phyloP scores from a whole-genome alignment of 441 rosid species.

The Adansonia rubrostipa region DNA sequence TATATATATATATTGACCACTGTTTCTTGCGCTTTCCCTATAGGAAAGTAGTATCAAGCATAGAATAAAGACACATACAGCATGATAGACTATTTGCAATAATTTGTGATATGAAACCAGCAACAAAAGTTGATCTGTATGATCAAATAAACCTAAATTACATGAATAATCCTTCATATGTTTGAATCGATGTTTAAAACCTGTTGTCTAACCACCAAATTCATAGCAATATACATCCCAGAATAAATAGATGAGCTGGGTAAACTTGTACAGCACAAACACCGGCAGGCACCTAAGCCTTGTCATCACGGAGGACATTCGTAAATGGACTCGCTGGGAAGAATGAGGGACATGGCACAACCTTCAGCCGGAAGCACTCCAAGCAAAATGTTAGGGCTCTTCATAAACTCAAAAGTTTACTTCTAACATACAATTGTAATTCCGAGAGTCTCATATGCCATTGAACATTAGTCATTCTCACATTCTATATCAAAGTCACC shows the following conservation, averaged over 20 bases:
- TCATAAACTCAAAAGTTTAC: background rate
- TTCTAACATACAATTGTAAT: background rate
- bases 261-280: too few relatives aligned
- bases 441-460: background rate
- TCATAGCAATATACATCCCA: background rate
- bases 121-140: background rate
- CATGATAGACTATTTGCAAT: background rate
- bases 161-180: background rate
- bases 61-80: background rate
- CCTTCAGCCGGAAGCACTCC: background rate
- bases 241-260: background rate
- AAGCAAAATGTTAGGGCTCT: background rate
- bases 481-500: background rate
- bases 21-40: background rate
- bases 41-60: background rate
- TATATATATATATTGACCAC: background rate
- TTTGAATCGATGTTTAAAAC: background rate
- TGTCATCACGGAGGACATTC: background rate
- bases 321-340: background rate
- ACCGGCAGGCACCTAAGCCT: background rate
- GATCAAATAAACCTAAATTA: background rate
- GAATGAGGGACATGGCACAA: background rate
- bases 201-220: background rate
- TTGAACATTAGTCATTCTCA: background rate
- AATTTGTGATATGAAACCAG: background rate